Evolutionary conservation across 306 rosid genomes (phyloP).

Genomic region (Echinosophora koreensis): DNA sequence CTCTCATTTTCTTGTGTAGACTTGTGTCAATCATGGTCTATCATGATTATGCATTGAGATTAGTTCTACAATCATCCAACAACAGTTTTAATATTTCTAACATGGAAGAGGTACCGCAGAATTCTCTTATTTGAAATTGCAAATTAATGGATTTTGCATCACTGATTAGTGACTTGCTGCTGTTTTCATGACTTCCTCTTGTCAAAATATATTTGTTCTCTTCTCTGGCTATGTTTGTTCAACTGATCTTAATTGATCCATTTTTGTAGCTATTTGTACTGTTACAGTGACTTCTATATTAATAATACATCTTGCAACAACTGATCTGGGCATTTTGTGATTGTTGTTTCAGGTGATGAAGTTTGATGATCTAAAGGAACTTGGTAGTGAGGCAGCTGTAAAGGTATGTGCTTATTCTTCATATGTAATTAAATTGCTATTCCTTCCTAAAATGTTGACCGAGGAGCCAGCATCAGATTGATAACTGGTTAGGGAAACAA

Average conservation of each 20-base stretch:
- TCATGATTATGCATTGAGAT: not conserved
- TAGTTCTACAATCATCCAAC: not conserved
- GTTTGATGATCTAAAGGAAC: constrained; percentile 97
- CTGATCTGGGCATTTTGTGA: constrained; percentile 28
- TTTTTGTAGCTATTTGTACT: not conserved
- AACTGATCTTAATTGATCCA: not conserved
- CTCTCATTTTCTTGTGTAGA: no score
- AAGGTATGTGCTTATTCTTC: constrained; percentile 64
- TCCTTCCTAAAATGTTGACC: not conserved
- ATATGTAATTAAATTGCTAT: constrained; percentile 25
- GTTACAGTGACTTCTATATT: not conserved
- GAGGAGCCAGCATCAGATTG: constrained; percentile 6
- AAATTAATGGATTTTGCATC: not conserved
- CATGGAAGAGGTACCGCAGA: not conserved
- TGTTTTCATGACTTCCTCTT: constrained; percentile 8
- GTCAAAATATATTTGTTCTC: constrained; percentile 24
- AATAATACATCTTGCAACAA: constrained; percentile 26
- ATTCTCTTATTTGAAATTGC: constrained; percentile 12
- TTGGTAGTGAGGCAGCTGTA: constrained; percentile 83
- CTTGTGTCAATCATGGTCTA: no score
- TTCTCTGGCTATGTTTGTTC: constrained; percentile 17
- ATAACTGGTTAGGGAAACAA: not conserved
- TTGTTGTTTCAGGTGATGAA: constrained; percentile 83
- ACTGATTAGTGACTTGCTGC: constrained; percentile 9
- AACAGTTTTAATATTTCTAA: constrained; percentile 31